Evolutionary conservation across 805 yeast species (phyloP).

Genomic region (Priceomyces haplophilus): DNA sequence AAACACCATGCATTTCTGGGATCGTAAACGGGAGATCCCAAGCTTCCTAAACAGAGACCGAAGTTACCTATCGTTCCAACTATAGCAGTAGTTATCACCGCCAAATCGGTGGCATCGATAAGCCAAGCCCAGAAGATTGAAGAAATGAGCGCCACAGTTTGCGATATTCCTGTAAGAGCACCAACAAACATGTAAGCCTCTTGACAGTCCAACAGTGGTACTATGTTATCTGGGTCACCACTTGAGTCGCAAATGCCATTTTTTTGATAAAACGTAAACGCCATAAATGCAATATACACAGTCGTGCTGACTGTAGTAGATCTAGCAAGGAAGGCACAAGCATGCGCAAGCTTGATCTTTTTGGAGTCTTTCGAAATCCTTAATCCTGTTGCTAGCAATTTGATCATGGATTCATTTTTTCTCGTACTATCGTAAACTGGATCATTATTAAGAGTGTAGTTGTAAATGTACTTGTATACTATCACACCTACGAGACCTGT

Average conservation of each 20-base stretch:
- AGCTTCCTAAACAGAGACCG: conserved; percentile 22
- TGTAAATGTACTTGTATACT: conserved; percentile 45
- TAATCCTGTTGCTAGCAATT: conserved; percentile 37
- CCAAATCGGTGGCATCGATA: conserved; percentile 39
- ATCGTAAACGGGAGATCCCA: conserved; percentile 21
- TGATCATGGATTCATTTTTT: conserved; percentile 3
- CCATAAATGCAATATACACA: conserved; percentile 61
- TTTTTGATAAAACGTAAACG: conserved; percentile 52
- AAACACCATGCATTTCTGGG: conserved; percentile 37
- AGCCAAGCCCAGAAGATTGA: conserved; percentile 65
- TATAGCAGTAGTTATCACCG: conserved; percentile 36
- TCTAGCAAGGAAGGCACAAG: conserved; percentile 62
- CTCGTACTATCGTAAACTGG: conserved; percentile 21
- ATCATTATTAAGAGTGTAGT: conserved; percentile 25
- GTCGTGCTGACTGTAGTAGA: conserved; percentile 57
- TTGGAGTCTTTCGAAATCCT: conserved; percentile 43
- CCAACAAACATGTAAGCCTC: conserved; percentile 67
- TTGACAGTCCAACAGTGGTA: conserved; percentile 44
- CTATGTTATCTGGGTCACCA: conserved; percentile 12
- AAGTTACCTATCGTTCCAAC: conserved; percentile 45
- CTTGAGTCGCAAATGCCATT: conserved; percentile 48
- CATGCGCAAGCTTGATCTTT: conserved; percentile 52
- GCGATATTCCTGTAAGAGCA: conserved; percentile 65
- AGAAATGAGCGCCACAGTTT: conserved; percentile 51
- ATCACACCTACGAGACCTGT: conserved; percentile 39